Conservation (phyloP, 179 eudicot genomes). For the Camellia oleifera region DNA sequence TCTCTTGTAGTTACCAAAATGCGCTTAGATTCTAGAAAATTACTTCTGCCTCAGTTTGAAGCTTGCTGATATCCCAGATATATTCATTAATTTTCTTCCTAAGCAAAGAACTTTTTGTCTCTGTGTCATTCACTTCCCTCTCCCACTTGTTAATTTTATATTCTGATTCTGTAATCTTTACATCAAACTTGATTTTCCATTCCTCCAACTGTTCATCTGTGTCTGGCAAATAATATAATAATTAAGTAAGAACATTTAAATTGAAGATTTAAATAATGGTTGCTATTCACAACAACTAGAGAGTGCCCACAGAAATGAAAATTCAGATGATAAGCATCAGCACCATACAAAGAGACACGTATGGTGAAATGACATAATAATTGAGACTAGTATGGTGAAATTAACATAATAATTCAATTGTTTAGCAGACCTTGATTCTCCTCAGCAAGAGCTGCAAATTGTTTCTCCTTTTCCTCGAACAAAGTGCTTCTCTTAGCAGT, state of each 20-base stretch:
- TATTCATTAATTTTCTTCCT: constrained; percentile 24
- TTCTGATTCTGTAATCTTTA: constrained; percentile 48
- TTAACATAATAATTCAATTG: not conserved
- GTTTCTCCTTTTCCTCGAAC: constrained; percentile 49
- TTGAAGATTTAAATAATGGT: not conserved
- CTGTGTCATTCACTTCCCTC: constrained; percentile 63
- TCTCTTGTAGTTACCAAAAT: constrained; percentile 3
- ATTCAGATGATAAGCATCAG: not conserved
- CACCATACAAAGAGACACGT: not conserved
- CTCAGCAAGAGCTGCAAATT: constrained; percentile 52
- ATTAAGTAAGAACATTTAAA: not conserved
- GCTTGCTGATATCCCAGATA: constrained; percentile 62
- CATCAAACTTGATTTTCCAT: constrained; percentile 73
- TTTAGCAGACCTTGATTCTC: constrained; percentile 69
- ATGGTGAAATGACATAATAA: too few species aligned
- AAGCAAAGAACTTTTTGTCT: constrained; percentile 30
- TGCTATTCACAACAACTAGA: not conserved
- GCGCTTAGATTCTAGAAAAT: constrained; percentile 13
- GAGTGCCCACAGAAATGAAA: not conserved
- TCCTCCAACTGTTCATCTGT: constrained; percentile 78
- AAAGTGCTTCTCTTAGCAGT: constrained; percentile 66
- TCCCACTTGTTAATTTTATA: constrained; percentile 49
- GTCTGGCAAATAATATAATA: constrained; percentile 40
- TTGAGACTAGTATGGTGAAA: not conserved
- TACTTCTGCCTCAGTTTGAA: constrained; percentile 82